Evolutionary conservation across 306 rosid species (phyloP), one percentile per base, ranked within the genome.

Genomic region (Dicorynia guianensis): DNA sequence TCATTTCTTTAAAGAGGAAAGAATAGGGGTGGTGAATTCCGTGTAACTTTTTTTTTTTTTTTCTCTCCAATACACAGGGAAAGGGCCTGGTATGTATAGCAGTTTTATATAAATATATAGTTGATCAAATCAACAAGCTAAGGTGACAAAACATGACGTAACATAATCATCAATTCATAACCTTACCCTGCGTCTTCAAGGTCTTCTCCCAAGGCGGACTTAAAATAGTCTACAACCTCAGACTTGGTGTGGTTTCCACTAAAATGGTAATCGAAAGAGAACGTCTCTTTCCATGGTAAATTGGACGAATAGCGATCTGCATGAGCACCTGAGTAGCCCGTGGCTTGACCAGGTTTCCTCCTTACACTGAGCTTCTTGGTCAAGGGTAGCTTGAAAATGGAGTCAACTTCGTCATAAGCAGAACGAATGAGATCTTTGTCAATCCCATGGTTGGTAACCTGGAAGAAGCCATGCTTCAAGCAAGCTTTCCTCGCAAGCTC

Each of bases 251-350:
- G 35, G 50, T 1, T 30, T 3, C 8, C 18, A 50, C 39, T 39
- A 44, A 66, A 75, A 25, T 50, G 39, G 56, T 82, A 76, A 0
- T 30, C 56, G 56, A 91, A 87, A 58, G 94, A 85, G 20, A 89
- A 91, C 0, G 89, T 91, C 75, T 90, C 96, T 53, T 90, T 90
- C 96, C 96, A 90, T 7, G 93, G 96, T 79, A 90, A 60, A 57
- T 88, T 90, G 1, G 93, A 80, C 0, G 87, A 69, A 14, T 62
- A 90, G 0, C 96, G 86, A 58, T 90, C 88, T 4, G 96, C 88
- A 80, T 90, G 96, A 53, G 93, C 93, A 10, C 93, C 93, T 0
- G 96, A 88, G 20, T 90, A 90, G 0, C 96, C 96, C 0, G 79
- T 61, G 2, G 84, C 56, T 1, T 58, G 43, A 14, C 93, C 96